phyloP scores from a whole-genome alignment of 306 rosid species.

The Malus sieversii region DNA sequence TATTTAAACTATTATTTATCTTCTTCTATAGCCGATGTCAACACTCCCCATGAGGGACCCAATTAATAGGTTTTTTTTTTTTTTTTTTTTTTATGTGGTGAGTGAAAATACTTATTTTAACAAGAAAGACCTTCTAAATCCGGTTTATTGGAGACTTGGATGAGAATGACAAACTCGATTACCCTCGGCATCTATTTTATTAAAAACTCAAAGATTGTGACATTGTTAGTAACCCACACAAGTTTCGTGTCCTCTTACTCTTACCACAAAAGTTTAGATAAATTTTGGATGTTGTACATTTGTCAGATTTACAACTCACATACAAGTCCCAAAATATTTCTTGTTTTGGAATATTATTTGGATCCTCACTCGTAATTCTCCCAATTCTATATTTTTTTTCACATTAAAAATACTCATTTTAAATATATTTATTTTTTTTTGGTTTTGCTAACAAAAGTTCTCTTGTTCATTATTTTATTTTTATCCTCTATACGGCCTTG shows the following conservation, averaged over 20 bases:
- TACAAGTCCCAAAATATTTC: background rate
- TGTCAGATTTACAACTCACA: background rate
- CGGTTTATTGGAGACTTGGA: background rate
- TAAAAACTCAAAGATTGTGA: background rate
- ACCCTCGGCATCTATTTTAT: background rate
- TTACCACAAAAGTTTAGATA: background rate
- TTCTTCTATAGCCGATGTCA: too few relatives aligned
- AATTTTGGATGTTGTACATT: too few relatives aligned
- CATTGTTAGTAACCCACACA: background rate
- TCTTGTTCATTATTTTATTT: background rate
- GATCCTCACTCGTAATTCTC: background rate
- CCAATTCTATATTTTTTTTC: background rate
- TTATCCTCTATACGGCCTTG: background rate
- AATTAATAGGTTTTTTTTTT: too few relatives aligned
- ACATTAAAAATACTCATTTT: background rate
- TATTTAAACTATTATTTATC: too few relatives aligned
- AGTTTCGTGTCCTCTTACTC: background rate
- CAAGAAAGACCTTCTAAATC: background rate
- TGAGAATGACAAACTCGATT: too few relatives aligned
- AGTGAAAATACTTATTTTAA: too few relatives aligned
- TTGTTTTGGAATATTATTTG: background rate
- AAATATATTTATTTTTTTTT: too few relatives aligned
- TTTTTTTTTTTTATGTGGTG: too few relatives aligned
- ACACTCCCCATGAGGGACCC: too few relatives aligned
- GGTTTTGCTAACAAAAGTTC: background rate